These are phyloP conservation scores for Fraxinus pennsylvanica DNA, from an alignment of 257 asterid species.

Conservation along the genomic window DNA sequence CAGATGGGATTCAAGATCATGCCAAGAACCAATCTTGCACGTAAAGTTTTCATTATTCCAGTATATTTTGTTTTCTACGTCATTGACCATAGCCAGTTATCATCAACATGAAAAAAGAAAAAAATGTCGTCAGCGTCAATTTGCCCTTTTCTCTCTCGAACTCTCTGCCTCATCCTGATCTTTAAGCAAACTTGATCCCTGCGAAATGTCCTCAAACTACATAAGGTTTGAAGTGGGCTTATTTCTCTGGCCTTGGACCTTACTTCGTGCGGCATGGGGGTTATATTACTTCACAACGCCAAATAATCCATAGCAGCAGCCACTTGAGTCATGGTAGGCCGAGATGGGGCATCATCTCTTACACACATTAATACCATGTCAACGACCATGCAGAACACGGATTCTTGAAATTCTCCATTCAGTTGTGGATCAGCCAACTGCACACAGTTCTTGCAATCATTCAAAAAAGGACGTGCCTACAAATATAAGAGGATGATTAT, in stretches of 20 bases:
- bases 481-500: not conserved
- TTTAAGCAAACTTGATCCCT: not conserved
- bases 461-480: constrained; percentile 44
- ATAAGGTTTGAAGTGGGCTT: not conserved
- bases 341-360: constrained; percentile 20
- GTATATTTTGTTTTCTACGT: too few relatives aligned
- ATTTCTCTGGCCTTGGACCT: not conserved
- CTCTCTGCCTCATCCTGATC: too few relatives aligned
- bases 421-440: constrained; percentile 37
- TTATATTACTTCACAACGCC: constrained; percentile 14
- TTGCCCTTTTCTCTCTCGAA: too few relatives aligned
- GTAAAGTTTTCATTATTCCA: too few relatives aligned
- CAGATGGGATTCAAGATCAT: too few relatives aligned
- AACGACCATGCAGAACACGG: constrained; percentile 28
- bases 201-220: not conserved
- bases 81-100: too few relatives aligned
- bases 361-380: constrained; percentile 42
- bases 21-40: too few relatives aligned
- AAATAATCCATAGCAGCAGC: constrained; percentile 32
- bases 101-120: too few relatives aligned
- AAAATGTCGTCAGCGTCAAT: too few relatives aligned
- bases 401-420: constrained; percentile 32
- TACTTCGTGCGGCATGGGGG: not conserved
- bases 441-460: constrained; percentile 24
- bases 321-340: constrained; percentile 40